phyloP scores from a whole-genome alignment of 2,329 filamentous ascomycete genomes.

The Colletotrichum melonis region DNA sequence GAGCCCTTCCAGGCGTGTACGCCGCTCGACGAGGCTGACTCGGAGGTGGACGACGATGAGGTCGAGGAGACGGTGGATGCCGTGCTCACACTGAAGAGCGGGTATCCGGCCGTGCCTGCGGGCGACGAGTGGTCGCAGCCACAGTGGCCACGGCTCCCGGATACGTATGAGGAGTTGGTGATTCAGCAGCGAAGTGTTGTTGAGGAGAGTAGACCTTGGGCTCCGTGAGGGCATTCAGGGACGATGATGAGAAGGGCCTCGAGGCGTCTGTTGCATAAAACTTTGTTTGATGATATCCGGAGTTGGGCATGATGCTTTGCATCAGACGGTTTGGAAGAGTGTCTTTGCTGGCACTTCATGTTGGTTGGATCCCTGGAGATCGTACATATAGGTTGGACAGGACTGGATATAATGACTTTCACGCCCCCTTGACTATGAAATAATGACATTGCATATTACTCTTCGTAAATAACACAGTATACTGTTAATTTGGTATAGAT shows the following conservation, averaged over 20 bases:
- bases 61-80: slow-evolving; percentile 30
- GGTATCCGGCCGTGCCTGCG: slow-evolving; percentile 23
- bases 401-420: slow-evolving; percentile 3
- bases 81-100: slow-evolving; percentile 21
- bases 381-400: neutral
- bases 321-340: neutral
- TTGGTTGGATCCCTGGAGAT: neutral
- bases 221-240: neutral
- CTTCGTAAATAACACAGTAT: neutral
- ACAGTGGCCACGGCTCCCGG: slow-evolving; percentile 32
- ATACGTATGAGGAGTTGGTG: slow-evolving; percentile 35
- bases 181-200: slow-evolving; percentile 21
- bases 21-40: slow-evolving; percentile 34
- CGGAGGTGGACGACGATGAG: slow-evolving; percentile 33
- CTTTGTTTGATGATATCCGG: neutral
- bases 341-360: neutral
- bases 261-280: neutral
- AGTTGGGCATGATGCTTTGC: neutral
- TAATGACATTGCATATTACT: neutral
- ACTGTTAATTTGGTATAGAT: neutral
- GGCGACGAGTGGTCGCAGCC: slow-evolving; percentile 34
- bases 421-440: neutral
- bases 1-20: slow-evolving; percentile 24
- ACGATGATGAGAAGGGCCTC: too few relatives aligned
- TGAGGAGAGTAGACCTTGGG: slow-evolving; percentile 22